Percentiles rank a stretch among this genome's conserved stretches.
phyloP scores from a whole-genome alignment of 345 rosid genomes.

The Eutrema heterophyllum region DNA sequence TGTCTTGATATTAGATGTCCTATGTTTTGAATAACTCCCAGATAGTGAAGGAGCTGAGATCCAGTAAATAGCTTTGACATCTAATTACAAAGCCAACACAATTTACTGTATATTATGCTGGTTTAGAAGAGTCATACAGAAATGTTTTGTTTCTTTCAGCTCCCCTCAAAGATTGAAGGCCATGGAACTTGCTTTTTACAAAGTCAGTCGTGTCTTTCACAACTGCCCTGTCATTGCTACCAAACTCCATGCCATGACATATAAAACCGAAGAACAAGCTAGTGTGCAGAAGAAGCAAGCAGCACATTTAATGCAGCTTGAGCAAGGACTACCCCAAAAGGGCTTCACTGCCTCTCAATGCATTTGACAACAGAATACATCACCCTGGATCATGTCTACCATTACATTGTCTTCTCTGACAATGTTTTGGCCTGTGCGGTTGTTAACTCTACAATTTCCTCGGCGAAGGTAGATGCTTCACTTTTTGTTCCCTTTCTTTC shows the following conservation, averaged over 20 bases:
- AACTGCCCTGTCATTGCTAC: constrained; percentile 61
- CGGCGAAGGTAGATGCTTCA: constrained; percentile 54
- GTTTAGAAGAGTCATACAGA: neutral
- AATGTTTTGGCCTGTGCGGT: constrained; percentile 84
- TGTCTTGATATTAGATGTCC: neutral
- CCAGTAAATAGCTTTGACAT: neutral
- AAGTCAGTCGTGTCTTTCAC: constrained; percentile 50
- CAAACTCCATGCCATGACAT: constrained; percentile 70
- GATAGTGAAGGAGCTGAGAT: constrained; percentile 65
- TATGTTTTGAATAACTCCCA: constrained; percentile 49
- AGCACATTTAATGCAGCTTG: constrained; percentile 71
- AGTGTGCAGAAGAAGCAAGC: constrained; percentile 58
- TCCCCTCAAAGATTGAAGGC: constrained; percentile 56
- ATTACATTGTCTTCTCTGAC: constrained; percentile 86
- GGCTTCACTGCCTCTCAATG: constrained; percentile 91
- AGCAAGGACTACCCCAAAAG: constrained; percentile 85
- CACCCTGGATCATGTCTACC: constrained; percentile 58
- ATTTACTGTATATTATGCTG: neutral
- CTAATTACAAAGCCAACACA: neutral
- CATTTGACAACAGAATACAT: constrained; percentile 75
- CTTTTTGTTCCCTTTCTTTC: neutral
- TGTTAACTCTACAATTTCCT: constrained; percentile 73
- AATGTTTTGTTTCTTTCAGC: constrained; percentile 40
- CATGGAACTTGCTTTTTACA: constrained; percentile 57
- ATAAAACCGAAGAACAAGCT: constrained; percentile 71